Evolutionary conservation across 768 basidiomycete species (phyloP).

Genomic region (Leccinellum luteum): DNA sequence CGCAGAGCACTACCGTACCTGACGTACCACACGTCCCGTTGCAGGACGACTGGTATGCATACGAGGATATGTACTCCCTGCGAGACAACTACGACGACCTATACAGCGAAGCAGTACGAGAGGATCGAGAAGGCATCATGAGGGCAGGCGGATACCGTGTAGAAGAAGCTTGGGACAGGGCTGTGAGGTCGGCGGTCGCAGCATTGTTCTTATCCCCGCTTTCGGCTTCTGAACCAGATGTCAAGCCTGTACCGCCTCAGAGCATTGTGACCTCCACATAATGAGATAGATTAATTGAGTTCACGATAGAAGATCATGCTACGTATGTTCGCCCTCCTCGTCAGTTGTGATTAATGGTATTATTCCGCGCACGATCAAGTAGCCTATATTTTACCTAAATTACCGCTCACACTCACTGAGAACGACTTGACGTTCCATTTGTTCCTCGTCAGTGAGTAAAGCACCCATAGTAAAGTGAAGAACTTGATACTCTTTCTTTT

Average conservation of each 20-base stretch:
- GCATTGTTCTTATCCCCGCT: conserved; percentile 64
- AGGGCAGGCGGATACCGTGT: conserved; percentile 79
- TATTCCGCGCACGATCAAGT: neutral
- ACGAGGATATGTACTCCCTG: conserved; percentile 64
- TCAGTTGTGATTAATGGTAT: neutral
- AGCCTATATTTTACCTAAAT: conserved; percentile 2
- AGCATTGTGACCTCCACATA: conserved; percentile 44
- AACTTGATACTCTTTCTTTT: conserved; percentile 68
- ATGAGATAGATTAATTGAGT: conserved; percentile 11
- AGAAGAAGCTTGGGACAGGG: conserved; percentile 85
- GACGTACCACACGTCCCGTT: conserved; percentile 80
- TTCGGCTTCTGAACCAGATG: conserved; percentile 22
- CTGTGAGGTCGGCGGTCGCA: conserved; percentile 68
- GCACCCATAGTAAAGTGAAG: conserved; percentile 74
- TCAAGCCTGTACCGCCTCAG: conserved; percentile 28
- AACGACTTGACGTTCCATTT: conserved; percentile 47
- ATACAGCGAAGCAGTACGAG: conserved; percentile 70
- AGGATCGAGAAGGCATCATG: conserved; percentile 77
- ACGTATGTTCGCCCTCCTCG: neutral
- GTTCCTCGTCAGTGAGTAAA: conserved; percentile 57
- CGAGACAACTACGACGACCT: conserved; percentile 66
- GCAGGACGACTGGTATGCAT: conserved; percentile 72
- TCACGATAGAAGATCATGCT: neutral
- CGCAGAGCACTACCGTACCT: conserved; percentile 61
- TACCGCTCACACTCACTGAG: conserved; percentile 42